Evolutionary conservation across 306 rosid species (phyloP).

Genomic region (Potentilla sterilis): DNA sequence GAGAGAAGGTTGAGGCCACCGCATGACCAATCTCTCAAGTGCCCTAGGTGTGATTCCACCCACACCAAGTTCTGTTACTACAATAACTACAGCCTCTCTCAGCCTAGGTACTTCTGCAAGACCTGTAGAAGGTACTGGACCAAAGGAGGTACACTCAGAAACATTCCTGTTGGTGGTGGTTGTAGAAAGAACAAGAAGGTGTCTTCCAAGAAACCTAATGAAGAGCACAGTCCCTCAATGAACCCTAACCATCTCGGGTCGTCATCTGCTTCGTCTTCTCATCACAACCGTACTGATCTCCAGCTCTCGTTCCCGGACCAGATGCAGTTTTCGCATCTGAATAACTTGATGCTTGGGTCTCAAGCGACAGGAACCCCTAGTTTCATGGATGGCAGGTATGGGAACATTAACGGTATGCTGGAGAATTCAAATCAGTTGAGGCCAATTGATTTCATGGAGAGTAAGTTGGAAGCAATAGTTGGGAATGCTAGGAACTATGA

Average conservation of each 20-base stretch:
- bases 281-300: conserved; percentile 58
- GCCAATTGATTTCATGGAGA: conserved; percentile 81
- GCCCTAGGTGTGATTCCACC: conserved; percentile 92
- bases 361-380: conserved; percentile 49
- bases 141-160: conserved; percentile 90
- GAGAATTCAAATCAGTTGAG: conserved; percentile 38
- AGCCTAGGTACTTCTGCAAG: conserved; percentile 97
- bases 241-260: conserved; percentile 31
- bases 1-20: conserved; percentile 80
- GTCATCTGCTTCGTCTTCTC: conserved; percentile 29
- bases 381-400: conserved; percentile 30
- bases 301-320: conserved; percentile 68
- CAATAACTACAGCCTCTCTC: conserved; percentile 97
- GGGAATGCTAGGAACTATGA: conserved; percentile 49
- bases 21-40: conserved; percentile 76
- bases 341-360: conserved; percentile 41
- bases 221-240: conserved; percentile 19
- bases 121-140: conserved; percentile 98
- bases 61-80: conserved; percentile 98
- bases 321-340: conserved; percentile 62
- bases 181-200: conserved; percentile 90
- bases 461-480: conserved; percentile 54
- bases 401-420: conserved; percentile 28
- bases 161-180: conserved; percentile 97
- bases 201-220: conserved; percentile 62